phyloP scores from a whole-genome alignment of 2,329 filamentous ascomycete genomes.

The Cercospora sp. region DNA sequence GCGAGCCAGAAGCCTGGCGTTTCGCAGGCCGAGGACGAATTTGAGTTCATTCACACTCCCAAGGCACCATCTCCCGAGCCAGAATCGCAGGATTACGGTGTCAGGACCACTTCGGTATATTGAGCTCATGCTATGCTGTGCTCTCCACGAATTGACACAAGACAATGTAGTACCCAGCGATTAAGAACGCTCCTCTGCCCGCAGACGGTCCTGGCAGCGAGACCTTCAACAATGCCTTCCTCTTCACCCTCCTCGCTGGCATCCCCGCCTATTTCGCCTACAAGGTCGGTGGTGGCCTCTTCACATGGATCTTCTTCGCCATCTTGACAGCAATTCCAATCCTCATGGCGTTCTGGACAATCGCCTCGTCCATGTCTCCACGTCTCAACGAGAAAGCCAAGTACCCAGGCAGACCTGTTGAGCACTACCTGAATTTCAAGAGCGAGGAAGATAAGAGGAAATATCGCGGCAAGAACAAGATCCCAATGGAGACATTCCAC shows the following conservation, averaged over 20 bases:
- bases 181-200: constrained; percentile 91
- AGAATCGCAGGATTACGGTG: constrained; percentile 58
- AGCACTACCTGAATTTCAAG: constrained; percentile 87
- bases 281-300: constrained; percentile 79
- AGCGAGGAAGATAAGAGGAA: constrained; percentile 59
- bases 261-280: constrained; percentile 80
- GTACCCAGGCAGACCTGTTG: constrained; percentile 80
- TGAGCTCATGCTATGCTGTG: constrained; percentile 9
- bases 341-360: constrained; percentile 77
- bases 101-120: constrained; percentile 59
- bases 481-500: constrained; percentile 90
- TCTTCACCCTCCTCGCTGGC: constrained; percentile 67
- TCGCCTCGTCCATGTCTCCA: constrained; percentile 76
- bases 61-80: constrained; percentile 53
- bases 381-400: constrained; percentile 91
- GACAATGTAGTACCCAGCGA: constrained; percentile 68
- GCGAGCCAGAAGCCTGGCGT: constrained; percentile 15
- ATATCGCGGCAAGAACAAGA: constrained; percentile 76
- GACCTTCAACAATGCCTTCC: constrained; percentile 79
- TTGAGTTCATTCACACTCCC: constrained; percentile 68
- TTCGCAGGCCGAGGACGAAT: constrained; percentile 52
- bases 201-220: constrained; percentile 83
- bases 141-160: constrained; percentile 16
- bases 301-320: constrained; percentile 85
- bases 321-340: constrained; percentile 77